These are phyloP conservation scores for Claviceps pusilla DNA, from an alignment of 2,329 filamentous ascomycete genomes.

Conservation along the genomic window DNA sequence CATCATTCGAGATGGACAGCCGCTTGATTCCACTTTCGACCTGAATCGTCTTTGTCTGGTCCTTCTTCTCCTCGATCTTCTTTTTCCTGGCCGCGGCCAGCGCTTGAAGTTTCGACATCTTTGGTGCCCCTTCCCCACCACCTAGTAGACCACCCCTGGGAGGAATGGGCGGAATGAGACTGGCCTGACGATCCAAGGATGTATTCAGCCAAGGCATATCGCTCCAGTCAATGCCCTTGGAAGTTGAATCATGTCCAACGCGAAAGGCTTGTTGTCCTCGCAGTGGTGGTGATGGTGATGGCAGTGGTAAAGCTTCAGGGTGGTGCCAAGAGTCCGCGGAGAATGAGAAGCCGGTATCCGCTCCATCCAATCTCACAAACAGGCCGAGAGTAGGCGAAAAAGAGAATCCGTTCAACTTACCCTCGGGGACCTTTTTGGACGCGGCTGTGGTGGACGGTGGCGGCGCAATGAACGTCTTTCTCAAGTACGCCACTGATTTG, in stretches of 20 bases:
- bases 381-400: conserved; percentile 16
- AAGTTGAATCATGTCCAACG: background rate
- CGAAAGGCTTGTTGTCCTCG: background rate
- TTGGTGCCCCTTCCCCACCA: conserved; percentile 50
- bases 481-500: conserved; percentile 69
- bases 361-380: conserved; percentile 17
- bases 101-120: conserved; percentile 80
- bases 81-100: conserved; percentile 75
- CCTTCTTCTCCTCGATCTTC: conserved; percentile 52
- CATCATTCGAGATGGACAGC: conserved; percentile 17
- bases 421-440: conserved; percentile 27
- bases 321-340: conserved; percentile 2
- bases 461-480: conserved; percentile 41
- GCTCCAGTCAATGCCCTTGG: conserved; percentile 41
- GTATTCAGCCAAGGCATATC: conserved; percentile 77
- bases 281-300: background rate
- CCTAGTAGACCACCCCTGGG: conserved; percentile 60
- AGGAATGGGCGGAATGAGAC: conserved; percentile 42
- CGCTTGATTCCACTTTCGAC: conserved; percentile 16
- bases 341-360: conserved; percentile 14
- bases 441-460: conserved; percentile 15
- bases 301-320: background rate
- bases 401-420: conserved; percentile 23
- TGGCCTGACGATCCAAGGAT: conserved; percentile 48
- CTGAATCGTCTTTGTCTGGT: conserved; percentile 12